Base-by-base conservation (phyloP, 768 basidiomycete species). In the Myochromella boudieri region DNA sequence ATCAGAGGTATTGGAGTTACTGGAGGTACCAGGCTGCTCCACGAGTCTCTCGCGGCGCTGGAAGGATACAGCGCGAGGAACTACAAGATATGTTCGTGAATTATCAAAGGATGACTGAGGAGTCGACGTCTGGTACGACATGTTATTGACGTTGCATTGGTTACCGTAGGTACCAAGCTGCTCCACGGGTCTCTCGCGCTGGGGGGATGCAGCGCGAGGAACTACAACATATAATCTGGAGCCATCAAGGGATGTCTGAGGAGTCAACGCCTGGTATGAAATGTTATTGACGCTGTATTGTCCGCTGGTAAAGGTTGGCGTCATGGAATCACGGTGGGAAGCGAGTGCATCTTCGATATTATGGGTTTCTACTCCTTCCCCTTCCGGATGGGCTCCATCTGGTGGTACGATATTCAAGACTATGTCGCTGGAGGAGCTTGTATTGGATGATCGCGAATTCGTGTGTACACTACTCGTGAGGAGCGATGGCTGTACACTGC, bases 331-430 rank as follows among this genome's bases (percentile, higher is more conserved):
- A 27, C 18, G 20, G 1, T 17, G 14, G 14, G 11, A 31, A 8
- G 42, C 31, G 17, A 17, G 15, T 6, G 20, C 10, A 17, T 21
- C n/a, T n/a, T 32, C 42, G 12, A 21, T 11, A 21, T 11, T 10
- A 14, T 22, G 29, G 20, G 21, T 28, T 1, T 42, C 42, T 21
- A 31, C 14, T 5, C 42, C 29, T 8, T 24, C 18, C n/a, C n/a
- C n/a, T 12, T 33, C 28, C 14, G 29, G 17, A 4, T 3, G 21
- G 18, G 31, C 3, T 15, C 20, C 21, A 4, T 42, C 38, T 6
- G 51, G 47, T 12, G 38, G 51, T 6, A 49, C 20, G 9, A 49
- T 15, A 21, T 42, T 21, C n/a, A 49, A 10, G 4, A 44, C 27
- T 14, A 41, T 33, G 14, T 31, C 34, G 12, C 21, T 37, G 2